Evolutionary conservation across 2,329 filamentous ascomycete species (phyloP).

Genomic region (Penicillium corylophilum): DNA sequence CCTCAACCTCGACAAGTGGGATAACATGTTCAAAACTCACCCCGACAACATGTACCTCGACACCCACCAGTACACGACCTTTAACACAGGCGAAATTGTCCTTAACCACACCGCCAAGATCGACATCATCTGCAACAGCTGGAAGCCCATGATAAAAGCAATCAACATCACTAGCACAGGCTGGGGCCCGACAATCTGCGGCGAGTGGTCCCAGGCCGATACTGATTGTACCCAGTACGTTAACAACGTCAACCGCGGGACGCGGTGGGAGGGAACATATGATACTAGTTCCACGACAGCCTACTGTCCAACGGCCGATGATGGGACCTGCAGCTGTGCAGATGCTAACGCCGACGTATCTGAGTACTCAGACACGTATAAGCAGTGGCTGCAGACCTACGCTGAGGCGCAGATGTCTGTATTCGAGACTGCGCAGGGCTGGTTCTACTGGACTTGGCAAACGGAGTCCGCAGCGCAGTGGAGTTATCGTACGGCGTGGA

Average conservation of each 20-base stretch:
- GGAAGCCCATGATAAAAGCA: conserved; percentile 73
- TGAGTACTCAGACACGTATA: conserved; percentile 71
- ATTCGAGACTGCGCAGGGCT: conserved; percentile 91
- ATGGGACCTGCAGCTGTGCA: conserved; percentile 69
- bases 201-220: conserved; percentile 97
- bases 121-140: conserved; percentile 80
- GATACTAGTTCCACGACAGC: conserved; percentile 66
- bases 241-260: conserved; percentile 86
- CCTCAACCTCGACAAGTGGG: conserved; percentile 86
- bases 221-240: conserved; percentile 87
- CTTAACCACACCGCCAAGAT: conserved; percentile 81
- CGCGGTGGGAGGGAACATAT: conserved; percentile 87
- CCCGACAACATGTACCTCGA: conserved; percentile 76
- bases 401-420: conserved; percentile 94
- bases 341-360: conserved; percentile 71
- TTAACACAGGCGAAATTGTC: conserved; percentile 84
- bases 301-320: conserved; percentile 65
- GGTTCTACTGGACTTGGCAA: conserved; percentile 99
- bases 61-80: conserved; percentile 97
- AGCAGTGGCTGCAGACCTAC: conserved; percentile 81
- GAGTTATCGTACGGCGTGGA: conserved; percentile 66
- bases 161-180: conserved; percentile 73
- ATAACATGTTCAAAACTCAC: conserved; percentile 72
- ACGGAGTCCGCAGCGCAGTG: conserved; percentile 84
- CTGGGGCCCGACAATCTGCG: conserved; percentile 90